phyloP scores from a whole-genome alignment of 805 yeast genomes.

The Spathaspora girioi region DNA sequence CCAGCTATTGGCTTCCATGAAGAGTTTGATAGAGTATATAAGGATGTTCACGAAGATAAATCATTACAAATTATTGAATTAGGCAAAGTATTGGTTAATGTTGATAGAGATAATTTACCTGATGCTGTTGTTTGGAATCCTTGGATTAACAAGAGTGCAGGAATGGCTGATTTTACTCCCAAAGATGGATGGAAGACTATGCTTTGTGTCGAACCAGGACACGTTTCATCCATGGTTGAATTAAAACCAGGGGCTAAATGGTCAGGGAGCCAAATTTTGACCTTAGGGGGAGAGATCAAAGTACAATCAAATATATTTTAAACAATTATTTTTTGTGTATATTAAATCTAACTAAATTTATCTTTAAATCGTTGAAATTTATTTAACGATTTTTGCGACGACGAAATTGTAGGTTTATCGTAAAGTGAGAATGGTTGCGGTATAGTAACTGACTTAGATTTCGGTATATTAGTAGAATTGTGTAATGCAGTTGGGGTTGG shows the following conservation, averaged over 20 bases:
- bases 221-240: conserved; percentile 63
- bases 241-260: conserved; percentile 73
- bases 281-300: conserved; percentile 57
- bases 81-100: conserved; percentile 67
- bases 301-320: conserved; percentile 49
- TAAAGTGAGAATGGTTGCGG: conserved; percentile 29
- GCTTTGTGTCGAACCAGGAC: conserved; percentile 95
- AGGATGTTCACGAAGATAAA: conserved; percentile 51
- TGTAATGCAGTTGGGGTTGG: neutral
- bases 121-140: conserved; percentile 96
- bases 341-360: conserved; percentile 19
- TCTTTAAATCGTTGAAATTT: conserved; percentile 33
- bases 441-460: conserved; percentile 13
- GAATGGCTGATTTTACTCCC: conserved; percentile 88
- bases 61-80: conserved; percentile 63
- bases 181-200: conserved; percentile 77
- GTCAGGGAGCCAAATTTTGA: conserved; percentile 64
- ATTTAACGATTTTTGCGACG: conserved; percentile 35
- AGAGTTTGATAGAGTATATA: conserved; percentile 85
- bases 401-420: conserved; percentile 39
- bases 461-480: conserved; percentile 6
- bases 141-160: conserved; percentile 78
- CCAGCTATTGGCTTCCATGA: conserved; percentile 70
- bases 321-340: neutral
- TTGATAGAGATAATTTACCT: conserved; percentile 61